Evolutionary conservation across 202 grass and related monocot species (phyloP), one percentile per base, ranked within the genome.

Genomic region (Digitaria exilis): DNA sequence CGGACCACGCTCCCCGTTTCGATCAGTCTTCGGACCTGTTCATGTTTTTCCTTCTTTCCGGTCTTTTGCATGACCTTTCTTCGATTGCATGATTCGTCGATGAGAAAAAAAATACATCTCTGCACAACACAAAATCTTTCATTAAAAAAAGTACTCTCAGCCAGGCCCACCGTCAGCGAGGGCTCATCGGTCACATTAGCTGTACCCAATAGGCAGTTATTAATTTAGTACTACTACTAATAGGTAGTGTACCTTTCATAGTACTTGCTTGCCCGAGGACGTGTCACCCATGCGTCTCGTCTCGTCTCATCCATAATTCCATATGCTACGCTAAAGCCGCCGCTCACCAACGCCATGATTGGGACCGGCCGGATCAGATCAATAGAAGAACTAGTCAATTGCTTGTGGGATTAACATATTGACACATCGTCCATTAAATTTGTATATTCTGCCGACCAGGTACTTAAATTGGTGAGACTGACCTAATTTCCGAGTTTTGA

Each of bases 331-430:
- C 34, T 16, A 60, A 41, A 45, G 55, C 25, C 75, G 25, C 30
- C 39, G 14, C 57, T 64, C 25, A 63, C 56, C 56, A 48, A 17
- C 30, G 25, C 29, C 29, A 56, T 80, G 78, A 69, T 80, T 42
- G 49, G 6, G 77, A 80, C 77, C 30, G 52, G 21, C 4, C 2
- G 39, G 15, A 29, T 29, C 43, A 2, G 46, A 72, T 45, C 26
- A 52, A 31, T 50, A 51, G 19, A 5, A 31, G 44, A 50, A 12
- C 43, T 71, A 62, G 19, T 64, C 75, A 64, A 64, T 61, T 44
- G 43, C 25, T 6, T 41, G 32, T 24, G 28, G 28, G 19, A 46
- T n/a, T 22, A 15, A 5, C 43, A 8, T 7, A 9, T 15, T 6
- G n/a, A n/a, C n/a, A 2, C 7, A 4, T 4, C 3, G n/a, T 25